These are phyloP conservation scores for Cladophialophora chaetospira DNA, from an alignment of 2,329 filamentous ascomycete genomes.

Conservation along the genomic window DNA sequence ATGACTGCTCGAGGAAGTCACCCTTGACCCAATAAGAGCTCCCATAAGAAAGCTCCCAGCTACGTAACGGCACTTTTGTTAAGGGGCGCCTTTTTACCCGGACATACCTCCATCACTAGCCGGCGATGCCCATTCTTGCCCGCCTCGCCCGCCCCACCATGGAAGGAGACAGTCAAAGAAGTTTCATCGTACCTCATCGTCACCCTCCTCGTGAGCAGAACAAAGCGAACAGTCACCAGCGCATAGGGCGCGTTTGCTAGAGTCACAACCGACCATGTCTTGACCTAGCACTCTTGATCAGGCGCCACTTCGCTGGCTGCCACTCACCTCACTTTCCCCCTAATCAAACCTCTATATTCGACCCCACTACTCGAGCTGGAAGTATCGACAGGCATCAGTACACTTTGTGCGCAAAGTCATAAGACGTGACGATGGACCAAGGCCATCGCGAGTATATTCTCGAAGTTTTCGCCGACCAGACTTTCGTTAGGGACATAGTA, in stretches of 20 bases:
- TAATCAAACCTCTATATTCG: not conserved
- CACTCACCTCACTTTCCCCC: not conserved
- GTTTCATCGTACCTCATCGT: conserved; percentile 9
- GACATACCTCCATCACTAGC: conserved; percentile 8
- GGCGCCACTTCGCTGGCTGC: conserved; percentile 34
- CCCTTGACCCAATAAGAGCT: not conserved
- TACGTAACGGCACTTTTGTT: conserved; percentile 7
- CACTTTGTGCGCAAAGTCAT: conserved; percentile 7
- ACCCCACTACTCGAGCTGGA: conserved; percentile 13
- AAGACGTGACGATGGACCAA: conserved; percentile 36
- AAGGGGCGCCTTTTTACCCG: not conserved
- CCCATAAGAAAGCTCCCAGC: not conserved
- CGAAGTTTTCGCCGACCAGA: conserved; percentile 89
- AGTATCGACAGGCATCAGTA: conserved; percentile 1
- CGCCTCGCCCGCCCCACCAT: conserved; percentile 14
- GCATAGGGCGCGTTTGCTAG: conserved; percentile 12
- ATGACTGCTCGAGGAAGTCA: not conserved
- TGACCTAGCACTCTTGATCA: conserved; percentile 16
- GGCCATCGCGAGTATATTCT: conserved; percentile 84
- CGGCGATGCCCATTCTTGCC: conserved; percentile 8
- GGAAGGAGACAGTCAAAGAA: conserved; percentile 6
- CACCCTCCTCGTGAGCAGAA: not conserved
- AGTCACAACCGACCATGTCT: conserved; percentile 26
- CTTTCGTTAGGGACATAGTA: conserved; percentile 86
- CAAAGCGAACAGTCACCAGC: conserved; percentile 2